Percentiles rank a stretch among this genome's conserved stretches.
phyloP scores from a whole-genome alignment of 2,329 filamentous ascomycete species.

The Daldinia eschscholtzii region DNA sequence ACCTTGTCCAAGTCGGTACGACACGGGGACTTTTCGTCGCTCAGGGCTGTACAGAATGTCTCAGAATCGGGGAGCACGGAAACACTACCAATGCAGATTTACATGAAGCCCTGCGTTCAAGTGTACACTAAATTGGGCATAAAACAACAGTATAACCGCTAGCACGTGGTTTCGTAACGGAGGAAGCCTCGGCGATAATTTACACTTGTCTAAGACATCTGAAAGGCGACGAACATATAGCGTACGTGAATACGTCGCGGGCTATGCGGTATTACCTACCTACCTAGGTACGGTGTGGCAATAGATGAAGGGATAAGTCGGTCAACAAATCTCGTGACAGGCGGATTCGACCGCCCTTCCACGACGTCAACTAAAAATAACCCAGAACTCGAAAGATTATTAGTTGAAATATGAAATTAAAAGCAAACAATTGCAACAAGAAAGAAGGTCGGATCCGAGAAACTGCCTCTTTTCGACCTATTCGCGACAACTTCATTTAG shows the following conservation, averaged over 20 bases:
- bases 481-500: background rate
- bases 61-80: slow-evolving; percentile 34
- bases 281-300: slow-evolving; percentile 7
- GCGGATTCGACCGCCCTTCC: background rate
- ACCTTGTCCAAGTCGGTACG: slow-evolving; percentile 24
- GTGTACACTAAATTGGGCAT: background rate
- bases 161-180: slow-evolving; percentile 35
- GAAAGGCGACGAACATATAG: background rate
- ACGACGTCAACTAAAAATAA: background rate
- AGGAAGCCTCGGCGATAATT: slow-evolving; percentile 8
- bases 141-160: background rate
- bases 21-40: slow-evolving; percentile 31
- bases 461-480: background rate
- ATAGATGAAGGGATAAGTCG: slow-evolving; percentile 5
- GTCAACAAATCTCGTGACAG: background rate
- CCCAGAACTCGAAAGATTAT: background rate
- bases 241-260: background rate
- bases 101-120: background rate
- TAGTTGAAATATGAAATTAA: slow-evolving; percentile 7
- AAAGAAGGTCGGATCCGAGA: background rate
- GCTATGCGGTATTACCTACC: background rate
- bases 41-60: slow-evolving; percentile 24
- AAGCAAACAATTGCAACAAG: slow-evolving; percentile 27
- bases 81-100: slow-evolving; percentile 24
- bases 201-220: slow-evolving; percentile 14